Conservation (phyloP, 2,329 filamentous ascomycete genomes). For the Penicillium sp. region DNA sequence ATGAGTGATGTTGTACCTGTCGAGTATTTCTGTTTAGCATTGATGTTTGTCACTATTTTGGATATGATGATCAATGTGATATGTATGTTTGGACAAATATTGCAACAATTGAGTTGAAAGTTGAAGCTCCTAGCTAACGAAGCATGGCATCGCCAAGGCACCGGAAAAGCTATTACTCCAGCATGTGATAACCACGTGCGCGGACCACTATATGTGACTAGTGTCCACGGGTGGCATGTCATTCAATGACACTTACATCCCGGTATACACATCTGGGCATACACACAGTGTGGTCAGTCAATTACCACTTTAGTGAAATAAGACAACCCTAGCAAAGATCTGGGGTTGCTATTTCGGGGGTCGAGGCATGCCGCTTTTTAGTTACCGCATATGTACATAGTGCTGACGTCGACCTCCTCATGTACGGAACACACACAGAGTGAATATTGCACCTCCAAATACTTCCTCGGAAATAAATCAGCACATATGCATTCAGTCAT, state of each 20-base stretch:
- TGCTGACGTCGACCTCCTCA: neutral
- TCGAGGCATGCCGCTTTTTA: neutral
- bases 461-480: neutral
- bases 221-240: neutral
- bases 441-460: neutral
- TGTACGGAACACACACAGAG: neutral
- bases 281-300: neutral
- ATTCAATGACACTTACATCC: neutral
- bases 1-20: conserved; percentile 1
- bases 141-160: neutral
- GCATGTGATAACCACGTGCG: neutral
- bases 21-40: neutral
- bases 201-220: neutral
- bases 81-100: neutral
- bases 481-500: neutral
- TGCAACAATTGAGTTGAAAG: neutral
- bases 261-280: neutral
- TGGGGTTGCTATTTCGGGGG: neutral
- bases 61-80: neutral
- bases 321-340: neutral
- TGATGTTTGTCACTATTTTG: neutral
- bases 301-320: neutral
- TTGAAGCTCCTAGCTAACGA: neutral
- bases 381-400: neutral
- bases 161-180: neutral